phyloP scores from a whole-genome alignment of 352 stramenopile genomes.

The Pilasporangium apinafurcum region DNA sequence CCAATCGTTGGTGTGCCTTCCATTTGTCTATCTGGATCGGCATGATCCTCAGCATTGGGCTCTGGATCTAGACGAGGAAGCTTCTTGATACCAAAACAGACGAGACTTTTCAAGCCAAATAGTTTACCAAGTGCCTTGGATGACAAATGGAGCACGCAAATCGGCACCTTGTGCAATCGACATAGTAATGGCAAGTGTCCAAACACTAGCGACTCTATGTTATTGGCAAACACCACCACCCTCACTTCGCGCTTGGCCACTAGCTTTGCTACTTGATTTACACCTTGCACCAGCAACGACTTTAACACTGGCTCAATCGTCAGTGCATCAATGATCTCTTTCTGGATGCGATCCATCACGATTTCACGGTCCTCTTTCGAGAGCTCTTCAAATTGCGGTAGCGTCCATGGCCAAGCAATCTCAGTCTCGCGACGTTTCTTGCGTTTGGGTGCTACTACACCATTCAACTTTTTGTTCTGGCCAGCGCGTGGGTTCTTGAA shows the following conservation, averaged over 20 bases:
- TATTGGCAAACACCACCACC: constrained; percentile 65
- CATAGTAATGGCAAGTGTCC: constrained; percentile 66
- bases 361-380: constrained; percentile 73
- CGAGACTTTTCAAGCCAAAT: constrained; percentile 51
- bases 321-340: constrained; percentile 35
- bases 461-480: too few relatives aligned
- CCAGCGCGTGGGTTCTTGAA: too few relatives aligned
- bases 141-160: constrained; percentile 68
- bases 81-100: constrained; percentile 40
- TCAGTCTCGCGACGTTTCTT: too few relatives aligned
- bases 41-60: neutral
- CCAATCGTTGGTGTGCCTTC: neutral
- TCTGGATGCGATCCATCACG: constrained; percentile 63
- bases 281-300: constrained; percentile 29
- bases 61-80: neutral
- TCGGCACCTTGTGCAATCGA: constrained; percentile 50
- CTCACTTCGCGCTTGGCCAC: constrained; percentile 31
- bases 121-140: constrained; percentile 54
- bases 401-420: constrained; percentile 41
- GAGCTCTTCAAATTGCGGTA: constrained; percentile 53
- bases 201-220: constrained; percentile 49
- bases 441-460: too few relatives aligned
- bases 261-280: constrained; percentile 50
- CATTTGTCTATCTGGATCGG: neutral
- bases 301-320: neutral